These are phyloP conservation scores for Rhizopus sp. DNA, from an alignment of 371 early-diverging fungal species.

Conservation along the genomic window DNA sequence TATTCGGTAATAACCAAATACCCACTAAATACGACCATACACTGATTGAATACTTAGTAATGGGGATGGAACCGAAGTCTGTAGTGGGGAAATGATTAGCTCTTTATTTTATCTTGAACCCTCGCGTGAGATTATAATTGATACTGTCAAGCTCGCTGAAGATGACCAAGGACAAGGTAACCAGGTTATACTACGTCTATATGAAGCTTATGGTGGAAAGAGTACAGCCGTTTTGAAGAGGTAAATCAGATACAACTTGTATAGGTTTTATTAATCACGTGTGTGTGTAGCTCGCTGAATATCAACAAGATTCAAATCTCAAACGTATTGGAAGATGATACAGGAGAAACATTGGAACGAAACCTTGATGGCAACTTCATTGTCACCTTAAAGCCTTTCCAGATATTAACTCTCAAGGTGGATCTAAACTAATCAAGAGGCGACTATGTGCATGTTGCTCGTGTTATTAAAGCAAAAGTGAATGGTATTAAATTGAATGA, in stretches of 20 bases:
- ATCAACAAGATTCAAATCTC: slow-evolving; percentile 37
- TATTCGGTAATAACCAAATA: slow-evolving; percentile 39
- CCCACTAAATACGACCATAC: background rate
- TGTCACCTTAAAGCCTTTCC: slow-evolving; percentile 48
- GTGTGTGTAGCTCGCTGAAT: slow-evolving; percentile 29
- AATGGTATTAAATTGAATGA: too few relatives aligned
- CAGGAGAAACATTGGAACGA: slow-evolving; percentile 7
- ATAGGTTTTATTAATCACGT: background rate
- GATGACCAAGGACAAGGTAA: slow-evolving; percentile 53
- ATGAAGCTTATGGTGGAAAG: slow-evolving; percentile 93
- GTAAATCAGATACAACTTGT: slow-evolving; percentile 34
- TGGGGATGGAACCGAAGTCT: slow-evolving; percentile 15
- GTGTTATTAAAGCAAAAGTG: background rate
- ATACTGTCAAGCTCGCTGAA: slow-evolving; percentile 88
- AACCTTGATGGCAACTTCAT: slow-evolving; percentile 17
- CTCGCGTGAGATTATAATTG: slow-evolving; percentile 72
- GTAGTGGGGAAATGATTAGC: slow-evolving; percentile 12
- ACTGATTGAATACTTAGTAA: slow-evolving; percentile 8
- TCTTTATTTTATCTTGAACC: slow-evolving; percentile 37
- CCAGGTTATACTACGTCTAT: slow-evolving; percentile 76
- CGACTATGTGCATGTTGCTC: background rate
- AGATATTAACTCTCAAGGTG: slow-evolving; percentile 51
- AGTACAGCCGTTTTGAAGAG: slow-evolving; percentile 59
- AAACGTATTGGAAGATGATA: slow-evolving; percentile 55
- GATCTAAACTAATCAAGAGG: slow-evolving; percentile 8